These are phyloP conservation scores for Kalanchoe fedtschenkoi DNA, from an alignment of 164 flowering plant species.

Conservation along the genomic window DNA sequence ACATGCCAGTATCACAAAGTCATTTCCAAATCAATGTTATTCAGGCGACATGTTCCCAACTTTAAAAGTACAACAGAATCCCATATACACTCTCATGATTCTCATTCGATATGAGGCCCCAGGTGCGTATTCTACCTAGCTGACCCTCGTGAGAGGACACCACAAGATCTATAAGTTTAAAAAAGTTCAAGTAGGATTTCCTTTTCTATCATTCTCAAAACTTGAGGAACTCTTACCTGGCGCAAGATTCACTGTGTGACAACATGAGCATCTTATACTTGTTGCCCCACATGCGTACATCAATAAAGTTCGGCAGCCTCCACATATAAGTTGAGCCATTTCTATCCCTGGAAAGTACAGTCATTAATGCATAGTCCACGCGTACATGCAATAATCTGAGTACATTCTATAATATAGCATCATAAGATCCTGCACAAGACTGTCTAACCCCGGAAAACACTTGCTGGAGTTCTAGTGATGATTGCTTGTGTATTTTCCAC, in stretches of 20 bases:
- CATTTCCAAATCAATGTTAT: background rate
- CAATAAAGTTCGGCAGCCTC: conserved; percentile 77
- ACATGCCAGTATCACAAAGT: background rate
- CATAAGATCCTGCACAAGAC: background rate
- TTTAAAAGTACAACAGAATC: background rate
- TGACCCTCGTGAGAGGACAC: background rate
- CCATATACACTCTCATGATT: background rate
- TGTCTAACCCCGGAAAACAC: no score
- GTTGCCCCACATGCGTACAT: conserved; percentile 91
- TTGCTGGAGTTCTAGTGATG: no score
- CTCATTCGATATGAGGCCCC: background rate
- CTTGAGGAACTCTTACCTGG: conserved; percentile 36
- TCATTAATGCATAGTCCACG: background rate
- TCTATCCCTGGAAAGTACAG: conserved; percentile 68
- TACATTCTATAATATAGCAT: background rate
- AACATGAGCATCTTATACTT: conserved; percentile 97
- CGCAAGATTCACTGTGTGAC: conserved; percentile 71
- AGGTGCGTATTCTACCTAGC: no score
- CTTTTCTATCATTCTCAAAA: no score
- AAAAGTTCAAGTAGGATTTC: no score
- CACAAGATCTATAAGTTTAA: no score
- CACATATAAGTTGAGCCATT: conserved; percentile 84
- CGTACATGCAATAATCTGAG: background rate
- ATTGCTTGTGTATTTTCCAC: no score
- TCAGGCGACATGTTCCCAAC: background rate